Conservation (phyloP, 805 yeast genomes). For the Kodamaea neixiangensis region DNA sequence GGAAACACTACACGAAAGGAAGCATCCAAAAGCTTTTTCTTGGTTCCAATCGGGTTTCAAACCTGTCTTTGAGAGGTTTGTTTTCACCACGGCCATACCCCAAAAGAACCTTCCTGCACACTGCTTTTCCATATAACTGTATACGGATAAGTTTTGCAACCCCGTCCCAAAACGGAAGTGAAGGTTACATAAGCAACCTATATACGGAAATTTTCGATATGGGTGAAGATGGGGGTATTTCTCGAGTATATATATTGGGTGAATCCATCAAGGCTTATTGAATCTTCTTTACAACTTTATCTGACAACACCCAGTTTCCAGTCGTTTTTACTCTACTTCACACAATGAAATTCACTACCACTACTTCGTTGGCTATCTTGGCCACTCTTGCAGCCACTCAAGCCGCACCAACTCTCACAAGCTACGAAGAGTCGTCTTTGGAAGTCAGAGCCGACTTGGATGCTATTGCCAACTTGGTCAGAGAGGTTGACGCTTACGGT, state of each 20-base stretch:
- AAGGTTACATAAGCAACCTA: background rate
- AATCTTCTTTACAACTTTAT: background rate
- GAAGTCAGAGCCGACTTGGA: slow-evolving; percentile 18
- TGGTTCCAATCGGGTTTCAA: too few species aligned
- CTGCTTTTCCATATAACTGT: background rate
- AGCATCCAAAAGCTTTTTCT: too few species aligned
- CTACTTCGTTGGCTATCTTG: slow-evolving; percentile 32
- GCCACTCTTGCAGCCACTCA: slow-evolving; percentile 26
- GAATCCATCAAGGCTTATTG: background rate
- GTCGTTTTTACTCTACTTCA: slow-evolving; percentile 1
- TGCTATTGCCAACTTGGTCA: slow-evolving; percentile 20
- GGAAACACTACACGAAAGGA: too few species aligned
- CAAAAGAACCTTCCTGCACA: background rate
- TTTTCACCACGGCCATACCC: too few species aligned
- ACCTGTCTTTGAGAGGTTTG: too few species aligned
- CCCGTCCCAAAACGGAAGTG: background rate
- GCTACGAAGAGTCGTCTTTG: slow-evolving; percentile 8
- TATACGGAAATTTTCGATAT: background rate
- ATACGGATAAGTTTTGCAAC: background rate
- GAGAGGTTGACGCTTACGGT: slow-evolving; percentile 24
- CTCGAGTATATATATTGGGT: background rate
- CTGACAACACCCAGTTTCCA: background rate
- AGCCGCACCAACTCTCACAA: slow-evolving; percentile 38
- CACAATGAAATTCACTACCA: slow-evolving; percentile 33
- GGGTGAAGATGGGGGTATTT: background rate